Evolutionary conservation across 192 early-diverging fungal genomes (phyloP), one percentile per base, ranked within the genome.

Genomic region (Chytriomyces sp.): DNA sequence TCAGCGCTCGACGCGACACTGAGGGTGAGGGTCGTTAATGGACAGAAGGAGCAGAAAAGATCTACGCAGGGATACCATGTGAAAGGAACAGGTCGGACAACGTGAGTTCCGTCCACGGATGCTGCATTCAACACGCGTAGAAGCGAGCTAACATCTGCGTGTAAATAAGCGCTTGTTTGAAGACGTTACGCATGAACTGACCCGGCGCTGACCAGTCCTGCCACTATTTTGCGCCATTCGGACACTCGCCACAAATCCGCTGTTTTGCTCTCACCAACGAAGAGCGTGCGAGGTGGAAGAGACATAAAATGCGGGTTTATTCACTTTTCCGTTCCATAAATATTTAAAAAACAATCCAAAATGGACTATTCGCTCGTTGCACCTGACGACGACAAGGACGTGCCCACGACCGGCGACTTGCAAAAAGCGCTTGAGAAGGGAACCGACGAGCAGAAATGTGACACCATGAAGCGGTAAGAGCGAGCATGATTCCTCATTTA

Each of bases 371-470:
- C 50, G 35, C 16, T 76, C 24, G 64, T 76, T 76, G 75, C 65
- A 5, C 72, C 72, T 8, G 72, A 73, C 46, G 85, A 86, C 66
- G 88, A 86, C 70, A 89, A 86, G 77, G 93, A 96, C 63, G 88
- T 90, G 76, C 90, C 91, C 45, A 89, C 90, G 45, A 65, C 91
- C 45, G 89, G 92, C 80, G 92, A 94, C 61, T 85, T 94, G 46
- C 87, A 90, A 67, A 82, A 84, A 67, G 84, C 91, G 71, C 91
- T 99, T 62, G 97, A 99, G 81, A 94, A 92, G 79, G 93, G 93
- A 50, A 94, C 92, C 59, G 97, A 99, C 72, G 92, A 95, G 64
- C 85, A 90, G 64, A 97, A 98, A 80, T 92, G 94, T 72, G 94
- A 95, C 69, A 93, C 97, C 13, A 95, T 99, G 93, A 96, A 97